Evolutionary conservation across 1,284 basidiomycete species (phyloP), one percentile per base, ranked within the genome.

Genomic region (Mixia osmundae): DNA sequence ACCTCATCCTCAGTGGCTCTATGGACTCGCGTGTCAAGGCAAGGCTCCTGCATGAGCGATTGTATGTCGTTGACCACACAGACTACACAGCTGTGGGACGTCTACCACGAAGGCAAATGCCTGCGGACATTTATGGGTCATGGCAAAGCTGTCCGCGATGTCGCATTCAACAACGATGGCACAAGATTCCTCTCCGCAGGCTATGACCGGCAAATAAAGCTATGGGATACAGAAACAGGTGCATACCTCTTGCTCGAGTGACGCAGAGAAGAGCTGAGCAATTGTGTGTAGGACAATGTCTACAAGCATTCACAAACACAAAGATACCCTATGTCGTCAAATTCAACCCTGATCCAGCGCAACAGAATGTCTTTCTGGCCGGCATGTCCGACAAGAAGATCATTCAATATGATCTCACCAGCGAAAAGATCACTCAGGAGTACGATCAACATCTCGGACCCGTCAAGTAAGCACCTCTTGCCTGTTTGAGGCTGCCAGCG

Each of bases 301-400:
- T 94, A 42, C 77, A 87, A 55, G 77, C 85, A 4, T 95, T 95
- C 59, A 75, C 76, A 44, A 94, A 91, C 52, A 87, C 85, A 44
- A 94, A 94, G 61, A 82, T 87, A 14, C 82, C 91, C 11, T 85
- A 95, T 55, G 80, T 85, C 38, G 66, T 97, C 36, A 72, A 73
- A 39, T 97, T 94, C 63, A 77, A 97, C 57, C 91, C 91, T 5
- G 85, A 94, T 54, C 67, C 76, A 35, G 85, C 94, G 51, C 94
- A 95, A 57, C 85, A 94, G 53, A 64, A 95, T 54, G 75, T 87
- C 40, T 97, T 97, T 64, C 62, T 99, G 25, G 83, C 89, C 28
- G 91, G 91, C 46, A 99, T 95, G 87, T 79, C 76, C 35, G 89
- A 97, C 60, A 97, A 95, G 61, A 95, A 95, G 61, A 91, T 97